Percentiles rank a stretch among this genome's conserved stretches.
These are phyloP conservation scores for Turnera subulata DNA, from an alignment of 345 rosid genomes.

Conservation along the genomic window DNA sequence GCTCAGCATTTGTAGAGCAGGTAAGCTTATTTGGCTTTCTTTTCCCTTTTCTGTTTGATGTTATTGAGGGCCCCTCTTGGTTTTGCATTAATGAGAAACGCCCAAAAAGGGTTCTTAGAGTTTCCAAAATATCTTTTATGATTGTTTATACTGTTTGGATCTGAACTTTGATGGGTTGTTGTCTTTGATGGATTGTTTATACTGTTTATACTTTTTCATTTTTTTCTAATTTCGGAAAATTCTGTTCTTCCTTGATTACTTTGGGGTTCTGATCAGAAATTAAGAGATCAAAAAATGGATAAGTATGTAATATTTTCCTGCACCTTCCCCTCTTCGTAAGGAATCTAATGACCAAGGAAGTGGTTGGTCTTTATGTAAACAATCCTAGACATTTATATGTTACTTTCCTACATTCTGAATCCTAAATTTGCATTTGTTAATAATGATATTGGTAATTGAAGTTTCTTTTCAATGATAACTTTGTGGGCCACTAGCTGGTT, in stretches of 20 bases:
- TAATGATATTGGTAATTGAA: too few species aligned
- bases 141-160: background rate
- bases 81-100: too few species aligned
- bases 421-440: too few species aligned
- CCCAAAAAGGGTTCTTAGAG: background rate
- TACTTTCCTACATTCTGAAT: too few species aligned
- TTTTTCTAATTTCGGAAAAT: background rate
- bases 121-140: background rate
- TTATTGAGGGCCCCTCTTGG: too few species aligned
- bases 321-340: background rate
- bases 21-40: conserved; percentile 21
- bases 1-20: conserved; percentile 59
- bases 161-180: background rate
- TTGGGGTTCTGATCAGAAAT: background rate
- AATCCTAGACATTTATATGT: too few species aligned
- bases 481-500: too few species aligned
- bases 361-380: background rate
- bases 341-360: background rate
- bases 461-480: too few species aligned
- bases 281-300: background rate
- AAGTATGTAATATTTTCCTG: background rate
- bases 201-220: background rate
- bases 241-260: conserved; percentile 4
- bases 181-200: background rate
- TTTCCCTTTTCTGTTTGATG: background rate